Evolutionary conservation across 176 grass and related monocot genomes (phyloP), one percentile per base, ranked within the genome.

Genomic region (Musa itinerans): DNA sequence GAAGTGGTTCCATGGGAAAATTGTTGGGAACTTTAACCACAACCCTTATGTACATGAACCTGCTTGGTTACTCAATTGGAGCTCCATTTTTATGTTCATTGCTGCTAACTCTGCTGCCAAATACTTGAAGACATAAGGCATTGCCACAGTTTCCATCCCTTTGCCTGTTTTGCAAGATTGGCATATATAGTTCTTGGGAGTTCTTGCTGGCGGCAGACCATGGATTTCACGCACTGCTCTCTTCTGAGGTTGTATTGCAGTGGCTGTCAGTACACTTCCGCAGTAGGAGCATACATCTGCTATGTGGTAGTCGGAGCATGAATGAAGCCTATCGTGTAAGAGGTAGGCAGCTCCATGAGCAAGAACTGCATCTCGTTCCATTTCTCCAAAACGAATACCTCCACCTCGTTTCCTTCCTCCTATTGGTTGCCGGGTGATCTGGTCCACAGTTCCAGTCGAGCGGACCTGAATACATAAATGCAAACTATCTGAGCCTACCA

Each of bases 331-430:
- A 77, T 93, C 94, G 1, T 93, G 90, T 74, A 98, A 53, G 27
- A 98, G 88, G 72, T 98, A 98, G 2, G 90, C 85, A 65, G 94
- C 82, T 10, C 94, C 90, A 23, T 93, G 94, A 81, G 94, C 94
- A 17, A 93, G 88, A 68, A 97, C 59, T 0, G 94, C 86, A 48
- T 97, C 94, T 1, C 94, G 90, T 83, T 97, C 94, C 94, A 97
- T 97, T 81, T 97, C 94, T 20, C 94, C 94, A 13, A 97, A 97
- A 24, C 94, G 94, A 69, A 97, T 97, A 14, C 94, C 94, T 54
- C 94, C 94, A 17, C 94, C 94, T 3, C 79, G 82, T 77, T 97
- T 97, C 78, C 94, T 91, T 83, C 94, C 94, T 89, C 94, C 94
- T 51, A 93, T 89, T 2, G 94, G 94, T 43, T 97, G 94, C 77